Evolutionary conservation across 306 rosid genomes (phyloP), one percentile per base, ranked within the genome.

Genomic region (Lathyrus oleraceus): DNA sequence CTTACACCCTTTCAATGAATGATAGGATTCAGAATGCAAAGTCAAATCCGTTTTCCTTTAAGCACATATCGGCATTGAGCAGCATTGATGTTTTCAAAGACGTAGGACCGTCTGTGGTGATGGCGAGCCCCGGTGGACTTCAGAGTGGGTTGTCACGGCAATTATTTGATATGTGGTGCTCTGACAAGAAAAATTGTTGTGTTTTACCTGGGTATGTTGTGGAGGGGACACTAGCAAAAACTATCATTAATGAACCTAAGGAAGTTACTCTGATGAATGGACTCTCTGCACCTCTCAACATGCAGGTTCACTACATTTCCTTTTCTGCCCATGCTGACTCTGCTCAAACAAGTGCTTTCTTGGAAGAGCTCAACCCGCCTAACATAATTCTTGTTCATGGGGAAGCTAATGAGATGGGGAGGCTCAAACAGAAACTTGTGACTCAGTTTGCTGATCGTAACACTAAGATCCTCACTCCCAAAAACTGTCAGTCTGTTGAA

Each of bases 291-390:
- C 96, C 98, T 61, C 97, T 93, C 38, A 85, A 93, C 85, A 93
- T 93, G 98, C 87, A 81, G 82, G 96, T 93, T 73, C 98, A 93
- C 70, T 90, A 87, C 83, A 90, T 93, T 60, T 93, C 98, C 47
- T 90, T 93, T 82, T 88, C 98, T 35, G 98, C 98, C 47, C 98
- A 93, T 67, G 98, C 98, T 0, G 97, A 93, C 82, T 88, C 88
- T 78, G 96, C 95, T 53, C 98, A 93, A 79, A 93, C 96, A 42
- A 82, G 91, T 72, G 94, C 98, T 0, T 93, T 93, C 82, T 72
- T 93, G 74, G 98, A 90, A 72, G 98, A 93, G 83, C 88, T 93
- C 62, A 85, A 82, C 83, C 98, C 98, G 48, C 90, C 96, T 3
- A 90, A 93, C 76, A 90, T 93, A 74, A 93, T 93, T 74, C 97